phyloP scores from a whole-genome alignment of 2,329 filamentous ascomycete genomes.

The Epichloe hybrida region DNA sequence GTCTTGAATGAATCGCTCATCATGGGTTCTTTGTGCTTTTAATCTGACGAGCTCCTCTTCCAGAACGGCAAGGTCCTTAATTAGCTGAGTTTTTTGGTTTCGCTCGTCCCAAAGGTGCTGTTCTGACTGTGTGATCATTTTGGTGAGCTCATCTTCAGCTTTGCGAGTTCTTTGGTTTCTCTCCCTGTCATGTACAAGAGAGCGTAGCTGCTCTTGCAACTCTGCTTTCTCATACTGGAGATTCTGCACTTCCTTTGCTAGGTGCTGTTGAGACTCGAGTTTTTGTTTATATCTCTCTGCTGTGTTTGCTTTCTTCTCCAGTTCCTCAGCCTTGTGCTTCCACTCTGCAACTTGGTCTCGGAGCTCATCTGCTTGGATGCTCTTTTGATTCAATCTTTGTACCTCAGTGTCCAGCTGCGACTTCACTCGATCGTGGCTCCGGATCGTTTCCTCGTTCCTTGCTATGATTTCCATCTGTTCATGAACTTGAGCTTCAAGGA shows the following conservation, averaged over 20 bases:
- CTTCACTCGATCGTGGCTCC: slow-evolving; percentile 19
- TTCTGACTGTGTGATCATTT: slow-evolving; percentile 28
- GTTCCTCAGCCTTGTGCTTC: slow-evolving; percentile 42
- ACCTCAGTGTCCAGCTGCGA: slow-evolving; percentile 47
- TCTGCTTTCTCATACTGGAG: slow-evolving; percentile 42
- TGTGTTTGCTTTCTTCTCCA: slow-evolving; percentile 51
- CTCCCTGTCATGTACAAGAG: slow-evolving; percentile 23
- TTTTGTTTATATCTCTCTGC: slow-evolving; percentile 51
- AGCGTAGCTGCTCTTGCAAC: slow-evolving; percentile 32
- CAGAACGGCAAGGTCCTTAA: slow-evolving; percentile 30
- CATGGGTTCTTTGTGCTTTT: slow-evolving; percentile 31
- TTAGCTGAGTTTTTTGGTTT: slow-evolving; percentile 30
- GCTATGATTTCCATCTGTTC: slow-evolving; percentile 62
- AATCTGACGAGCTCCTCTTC: slow-evolving; percentile 35
- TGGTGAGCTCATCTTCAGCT: slow-evolving; percentile 26
- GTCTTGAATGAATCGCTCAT: slow-evolving; percentile 42
- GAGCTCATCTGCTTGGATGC: slow-evolving; percentile 35
- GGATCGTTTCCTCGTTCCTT: slow-evolving; percentile 42
- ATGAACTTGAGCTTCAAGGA: slow-evolving; percentile 42
- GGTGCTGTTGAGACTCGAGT: slow-evolving; percentile 40
- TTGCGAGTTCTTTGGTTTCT: slow-evolving; percentile 20
- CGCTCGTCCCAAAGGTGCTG: slow-evolving; percentile 29
- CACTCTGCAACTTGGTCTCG: slow-evolving; percentile 48
- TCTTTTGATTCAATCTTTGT: slow-evolving; percentile 27
- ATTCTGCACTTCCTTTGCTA: slow-evolving; percentile 42